Conservation (phyloP, 208 protist species). For the Crithidia brevicula region DNA sequence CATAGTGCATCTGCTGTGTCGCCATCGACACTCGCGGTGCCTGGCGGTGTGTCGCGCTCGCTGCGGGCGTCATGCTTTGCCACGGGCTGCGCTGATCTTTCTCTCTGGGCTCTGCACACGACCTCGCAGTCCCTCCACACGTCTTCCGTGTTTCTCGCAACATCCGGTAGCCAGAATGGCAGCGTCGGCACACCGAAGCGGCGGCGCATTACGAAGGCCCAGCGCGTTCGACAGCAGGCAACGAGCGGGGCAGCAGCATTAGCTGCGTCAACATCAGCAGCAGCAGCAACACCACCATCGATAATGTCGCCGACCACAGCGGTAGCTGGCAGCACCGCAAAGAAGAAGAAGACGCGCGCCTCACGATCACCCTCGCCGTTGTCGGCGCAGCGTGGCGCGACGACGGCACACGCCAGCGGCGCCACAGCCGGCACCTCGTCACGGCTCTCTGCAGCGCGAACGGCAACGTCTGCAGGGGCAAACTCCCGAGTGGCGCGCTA, state of each 20-base stretch:
- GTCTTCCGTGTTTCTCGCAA: background rate
- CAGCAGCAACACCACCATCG: background rate
- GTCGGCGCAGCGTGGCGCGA: background rate
- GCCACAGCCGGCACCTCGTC: no score
- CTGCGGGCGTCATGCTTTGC: background rate
- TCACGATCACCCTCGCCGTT: background rate
- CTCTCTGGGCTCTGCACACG: conserved; percentile 17
- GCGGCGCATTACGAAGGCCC: conserved; percentile 30
- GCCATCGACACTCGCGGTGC: background rate
- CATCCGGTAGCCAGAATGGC: background rate
- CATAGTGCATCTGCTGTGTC: background rate
- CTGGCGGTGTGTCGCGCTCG: no score
- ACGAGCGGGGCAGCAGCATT: background rate
- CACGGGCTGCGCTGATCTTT: background rate
- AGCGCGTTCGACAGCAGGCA: conserved; percentile 6
- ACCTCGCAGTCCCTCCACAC: conserved; percentile 12
- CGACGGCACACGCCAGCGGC: no score
- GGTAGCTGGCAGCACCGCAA: background rate
- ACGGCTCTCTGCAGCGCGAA: no score
- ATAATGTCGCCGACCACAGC: background rate
- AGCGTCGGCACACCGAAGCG: conserved; percentile 12
- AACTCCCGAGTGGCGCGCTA: background rate
- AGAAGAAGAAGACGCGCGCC: background rate
- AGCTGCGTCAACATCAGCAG: background rate
- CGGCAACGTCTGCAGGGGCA: background rate